Percentiles rank a stretch among this genome's conserved stretches.
These are phyloP conservation scores for Fagus sylvatica DNA, from an alignment of 306 rosid species.

Conservation along the genomic window DNA sequence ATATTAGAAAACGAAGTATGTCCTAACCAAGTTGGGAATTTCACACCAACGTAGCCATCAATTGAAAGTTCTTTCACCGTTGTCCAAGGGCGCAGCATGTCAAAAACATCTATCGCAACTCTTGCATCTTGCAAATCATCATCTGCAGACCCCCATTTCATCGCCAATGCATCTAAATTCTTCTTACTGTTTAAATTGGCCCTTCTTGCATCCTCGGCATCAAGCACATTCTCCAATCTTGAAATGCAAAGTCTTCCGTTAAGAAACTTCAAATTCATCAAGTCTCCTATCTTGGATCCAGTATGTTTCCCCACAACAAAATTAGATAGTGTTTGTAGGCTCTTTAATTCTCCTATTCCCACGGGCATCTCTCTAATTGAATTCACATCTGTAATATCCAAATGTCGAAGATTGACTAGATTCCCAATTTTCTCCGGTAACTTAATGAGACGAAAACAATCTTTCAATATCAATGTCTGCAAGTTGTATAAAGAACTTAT, in stretches of 20 bases:
- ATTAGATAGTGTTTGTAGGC: too few species aligned
- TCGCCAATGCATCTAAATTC: background rate
- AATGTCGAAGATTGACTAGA: constrained; percentile 7
- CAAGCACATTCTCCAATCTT: background rate
- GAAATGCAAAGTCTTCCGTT: background rate
- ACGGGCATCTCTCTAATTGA: too few species aligned
- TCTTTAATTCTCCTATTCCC: too few species aligned
- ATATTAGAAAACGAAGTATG: background rate
- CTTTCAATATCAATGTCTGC: background rate
- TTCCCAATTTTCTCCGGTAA: background rate
- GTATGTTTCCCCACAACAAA: too few species aligned
- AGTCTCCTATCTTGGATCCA: too few species aligned
- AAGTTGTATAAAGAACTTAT: background rate
- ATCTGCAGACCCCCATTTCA: background rate
- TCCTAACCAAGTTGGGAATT: constrained; percentile 9
- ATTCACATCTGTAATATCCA: background rate
- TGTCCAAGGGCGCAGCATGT: background rate
- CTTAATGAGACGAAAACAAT: rapidly evolving
- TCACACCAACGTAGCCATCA: background rate
- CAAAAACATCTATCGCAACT: background rate
- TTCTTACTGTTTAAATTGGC: background rate
- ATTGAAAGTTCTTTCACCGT: background rate
- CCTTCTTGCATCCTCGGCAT: background rate
- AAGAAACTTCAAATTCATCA: too few species aligned
- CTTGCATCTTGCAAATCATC: too few species aligned